A percentile compares a stretch with the other conserved stretches of the same genome.
Conservation (phyloP, 2,329 filamentous ascomycete species). For the Pseudogymnoascus sp. region DNA sequence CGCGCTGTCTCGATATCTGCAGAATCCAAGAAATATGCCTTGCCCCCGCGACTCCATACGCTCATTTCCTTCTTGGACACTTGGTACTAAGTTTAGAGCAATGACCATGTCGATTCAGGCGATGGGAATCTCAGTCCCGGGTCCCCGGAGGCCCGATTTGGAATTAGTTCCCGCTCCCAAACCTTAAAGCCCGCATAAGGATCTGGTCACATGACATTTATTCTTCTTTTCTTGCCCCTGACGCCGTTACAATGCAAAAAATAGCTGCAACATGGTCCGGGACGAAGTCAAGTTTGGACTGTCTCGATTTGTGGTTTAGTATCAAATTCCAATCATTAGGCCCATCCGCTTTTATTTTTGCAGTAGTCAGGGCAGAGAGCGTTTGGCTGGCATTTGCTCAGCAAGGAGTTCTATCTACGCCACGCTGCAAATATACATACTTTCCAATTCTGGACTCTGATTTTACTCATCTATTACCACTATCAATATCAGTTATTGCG, state of each 20-base stretch:
- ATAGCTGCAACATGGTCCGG: background rate
- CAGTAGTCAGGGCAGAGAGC: background rate
- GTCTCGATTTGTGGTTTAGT: background rate
- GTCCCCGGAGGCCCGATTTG: background rate
- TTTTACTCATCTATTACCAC: background rate
- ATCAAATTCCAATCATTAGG: background rate
- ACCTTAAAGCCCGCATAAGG: slow-evolving; percentile 2
- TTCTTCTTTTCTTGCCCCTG: background rate
- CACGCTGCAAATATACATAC: background rate
- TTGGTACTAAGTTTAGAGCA: slow-evolving; percentile 1
- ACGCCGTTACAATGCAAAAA: background rate
- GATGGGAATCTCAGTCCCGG: background rate
- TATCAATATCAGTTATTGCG: background rate
- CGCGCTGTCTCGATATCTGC: background rate
- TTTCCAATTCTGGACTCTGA: background rate
- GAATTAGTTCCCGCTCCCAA: slow-evolving; percentile 1
- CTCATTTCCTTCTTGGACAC: background rate
- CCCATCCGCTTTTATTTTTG: background rate
- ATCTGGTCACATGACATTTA: background rate
- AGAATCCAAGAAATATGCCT: background rate
- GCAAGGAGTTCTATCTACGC: background rate
- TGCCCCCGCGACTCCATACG: background rate
- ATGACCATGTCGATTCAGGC: background rate
- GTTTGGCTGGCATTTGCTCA: background rate
- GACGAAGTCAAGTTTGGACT: background rate